Evolutionary conservation across 495 filamentous ascomycete genomes (phyloP).

Genomic region (Aspergillus carlsbadensis): DNA sequence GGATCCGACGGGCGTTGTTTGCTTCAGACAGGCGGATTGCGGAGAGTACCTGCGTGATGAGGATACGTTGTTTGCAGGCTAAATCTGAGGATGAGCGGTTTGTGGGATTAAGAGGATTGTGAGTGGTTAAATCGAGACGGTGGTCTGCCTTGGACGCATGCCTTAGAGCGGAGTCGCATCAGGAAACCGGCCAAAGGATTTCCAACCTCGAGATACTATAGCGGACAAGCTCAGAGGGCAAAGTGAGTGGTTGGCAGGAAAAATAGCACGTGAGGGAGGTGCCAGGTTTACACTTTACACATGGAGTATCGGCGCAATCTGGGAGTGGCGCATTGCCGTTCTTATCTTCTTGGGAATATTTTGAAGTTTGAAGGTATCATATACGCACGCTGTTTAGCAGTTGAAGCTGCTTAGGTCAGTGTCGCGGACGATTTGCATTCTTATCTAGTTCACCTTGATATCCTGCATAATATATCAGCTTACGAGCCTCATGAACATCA

Average conservation of each 20-base stretch:
- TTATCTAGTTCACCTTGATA: too few species aligned
- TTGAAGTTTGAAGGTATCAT: background rate
- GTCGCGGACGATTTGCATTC: background rate
- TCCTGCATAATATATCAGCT: too few species aligned
- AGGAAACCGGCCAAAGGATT: too few species aligned
- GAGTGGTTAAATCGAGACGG: too few species aligned
- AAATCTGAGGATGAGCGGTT: background rate
- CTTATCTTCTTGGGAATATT: background rate
- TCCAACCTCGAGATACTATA: too few species aligned
- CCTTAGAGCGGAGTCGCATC: too few species aligned
- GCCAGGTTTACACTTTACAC: too few species aligned
- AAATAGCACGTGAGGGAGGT: too few species aligned
- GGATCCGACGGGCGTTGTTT: constrained; percentile 84
- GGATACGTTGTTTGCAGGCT: constrained; percentile 43
- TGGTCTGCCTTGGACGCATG: background rate
- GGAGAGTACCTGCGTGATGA: constrained; percentile 89
- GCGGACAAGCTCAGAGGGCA: too few species aligned
- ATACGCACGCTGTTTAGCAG: background rate
- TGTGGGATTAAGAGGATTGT: background rate
- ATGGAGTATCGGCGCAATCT: constrained; percentile 1
- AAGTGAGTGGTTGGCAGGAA: background rate
- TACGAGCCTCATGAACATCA: too few species aligned
- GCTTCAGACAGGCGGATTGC: constrained; percentile 84
- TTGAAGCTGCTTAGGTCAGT: background rate
- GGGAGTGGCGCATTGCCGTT: background rate